Base-by-base conservation (phyloP, 257 asterid species). In the Marsdenia floribunda region DNA sequence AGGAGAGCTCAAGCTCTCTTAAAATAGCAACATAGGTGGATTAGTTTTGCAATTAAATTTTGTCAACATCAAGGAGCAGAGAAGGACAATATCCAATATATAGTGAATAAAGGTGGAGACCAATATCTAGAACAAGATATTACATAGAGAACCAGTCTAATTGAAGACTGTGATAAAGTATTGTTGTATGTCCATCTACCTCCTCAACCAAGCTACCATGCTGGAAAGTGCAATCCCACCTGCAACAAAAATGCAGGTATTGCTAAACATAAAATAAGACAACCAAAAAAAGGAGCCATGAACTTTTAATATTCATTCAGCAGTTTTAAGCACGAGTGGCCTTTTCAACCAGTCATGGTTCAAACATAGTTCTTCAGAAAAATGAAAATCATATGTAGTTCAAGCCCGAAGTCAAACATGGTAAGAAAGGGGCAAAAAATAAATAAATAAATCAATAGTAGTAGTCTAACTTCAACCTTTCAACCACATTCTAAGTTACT, bases 191-290 rank as follows among this genome's bases (percentile, higher is more conserved):
- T 72, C 99, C 99, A 82, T 95, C 99, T 76, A 95, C 99, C 89
- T 95, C 99, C 87, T 95, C 99, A 82, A 95, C 99, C 83, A 95
- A 88, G 90, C 99, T 95, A 80, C 98, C 99, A 85, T 86, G 85
- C 80, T 86, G 98, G 84, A 90, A 90, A 71, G 92, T 86, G 79
- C 96, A 90, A 84, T 93, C 97, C 98, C 97, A 93, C 80, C 96
- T 93, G 88, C 86, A 75, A n/a, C 74, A 70, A 73, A 53, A 61
- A 82, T 70, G 73, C 65, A 29, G 7, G 33, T 15, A 76, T 35
- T 22, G 42, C 15, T 10, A 13, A 76, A 68, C 72, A 66, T 57
- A 35, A n/a, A 35, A 65, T 26, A 18, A n/a, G 42, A 14, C 0
- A 52, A 75, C 7, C 69, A 22, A 10, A 6, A 37, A 7, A 49